Evolutionary conservation across 225 moss, liverwort and hornwort species (phyloP).

Genomic region (Polytrichum commune): DNA sequence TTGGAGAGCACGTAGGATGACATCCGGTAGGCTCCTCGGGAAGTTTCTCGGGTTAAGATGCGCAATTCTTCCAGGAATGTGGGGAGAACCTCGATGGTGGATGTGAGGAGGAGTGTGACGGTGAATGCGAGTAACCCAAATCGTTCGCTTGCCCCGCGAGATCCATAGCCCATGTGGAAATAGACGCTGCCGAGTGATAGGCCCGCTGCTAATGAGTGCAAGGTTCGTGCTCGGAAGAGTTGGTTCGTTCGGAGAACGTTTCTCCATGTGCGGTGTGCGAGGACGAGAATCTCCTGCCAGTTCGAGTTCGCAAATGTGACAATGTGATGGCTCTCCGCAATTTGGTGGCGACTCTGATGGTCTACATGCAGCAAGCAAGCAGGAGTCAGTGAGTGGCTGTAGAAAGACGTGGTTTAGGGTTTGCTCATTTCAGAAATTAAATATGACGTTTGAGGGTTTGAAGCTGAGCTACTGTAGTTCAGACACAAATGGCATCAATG

Average conservation of each 20-base stretch:
- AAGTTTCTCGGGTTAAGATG: conserved; percentile 12
- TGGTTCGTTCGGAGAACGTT: conserved; percentile 47
- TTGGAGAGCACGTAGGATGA: conserved; percentile 15
- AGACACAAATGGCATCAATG: too few species aligned
- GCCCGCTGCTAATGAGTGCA: conserved; percentile 4
- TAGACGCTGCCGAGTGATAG: conserved; percentile 1
- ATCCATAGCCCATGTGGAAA: conserved; percentile 5
- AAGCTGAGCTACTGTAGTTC: too few species aligned
- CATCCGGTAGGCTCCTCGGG: conserved; percentile 16
- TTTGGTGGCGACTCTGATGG: neutral
- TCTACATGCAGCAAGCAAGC: too few species aligned
- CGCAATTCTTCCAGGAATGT: conserved; percentile 10
- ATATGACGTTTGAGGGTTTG: too few species aligned
- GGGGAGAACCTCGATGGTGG: conserved; percentile 10
- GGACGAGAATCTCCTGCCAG: conserved; percentile 28
- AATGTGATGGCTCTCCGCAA: neutral
- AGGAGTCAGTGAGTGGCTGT: too few species aligned
- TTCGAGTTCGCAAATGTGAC: conserved; percentile 35
- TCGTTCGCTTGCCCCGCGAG: conserved; percentile 2
- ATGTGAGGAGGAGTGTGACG: conserved; percentile 14
- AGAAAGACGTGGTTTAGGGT: too few species aligned
- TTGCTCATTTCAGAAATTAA: too few species aligned
- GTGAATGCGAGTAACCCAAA: conserved; percentile 12
- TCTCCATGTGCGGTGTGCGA: conserved; percentile 38
- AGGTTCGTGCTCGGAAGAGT: conserved; percentile 32